Conservation (phyloP, 2,329 filamentous ascomycete genomes). For the Neopestalotiopsis sp. region DNA sequence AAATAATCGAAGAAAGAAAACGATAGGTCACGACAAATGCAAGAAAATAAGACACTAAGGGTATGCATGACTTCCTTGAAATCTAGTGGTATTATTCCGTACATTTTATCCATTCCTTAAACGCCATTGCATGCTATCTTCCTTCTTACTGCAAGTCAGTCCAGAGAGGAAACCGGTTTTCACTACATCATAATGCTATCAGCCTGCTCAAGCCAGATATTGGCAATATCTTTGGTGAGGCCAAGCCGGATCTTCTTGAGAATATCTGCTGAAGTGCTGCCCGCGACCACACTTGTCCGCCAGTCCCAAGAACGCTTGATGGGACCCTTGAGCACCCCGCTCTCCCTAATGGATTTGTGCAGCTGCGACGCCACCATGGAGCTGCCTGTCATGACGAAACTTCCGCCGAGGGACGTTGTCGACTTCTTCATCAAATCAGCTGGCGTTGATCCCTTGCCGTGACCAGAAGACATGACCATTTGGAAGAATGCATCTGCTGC, state of each 20-base stretch:
- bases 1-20: too few species aligned
- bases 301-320: constrained; percentile 73
- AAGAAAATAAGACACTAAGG: background rate
- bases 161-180: background rate
- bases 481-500: constrained; percentile 81
- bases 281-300: constrained; percentile 61
- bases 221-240: constrained; percentile 75
- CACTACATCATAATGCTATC: constrained; percentile 55
- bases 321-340: constrained; percentile 42
- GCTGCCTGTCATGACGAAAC: constrained; percentile 75
- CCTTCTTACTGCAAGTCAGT: too few species aligned
- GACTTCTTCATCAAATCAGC: constrained; percentile 67
- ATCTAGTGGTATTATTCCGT: constrained; percentile 1
- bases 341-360: constrained; percentile 57
- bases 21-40: constrained; percentile 21
- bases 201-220: constrained; percentile 70
- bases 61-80: background rate
- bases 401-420: constrained; percentile 51
- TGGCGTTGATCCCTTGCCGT: constrained; percentile 68
- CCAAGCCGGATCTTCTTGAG: constrained; percentile 73
- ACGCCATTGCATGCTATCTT: constrained; percentile 7
- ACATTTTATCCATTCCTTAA: constrained; percentile 5
- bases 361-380: constrained; percentile 70
- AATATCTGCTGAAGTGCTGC: constrained; percentile 70
- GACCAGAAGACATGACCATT: constrained; percentile 74